These are phyloP conservation scores for Pythium brachiatum DNA, from an alignment of 352 stramenopile species.

Conservation along the genomic window DNA sequence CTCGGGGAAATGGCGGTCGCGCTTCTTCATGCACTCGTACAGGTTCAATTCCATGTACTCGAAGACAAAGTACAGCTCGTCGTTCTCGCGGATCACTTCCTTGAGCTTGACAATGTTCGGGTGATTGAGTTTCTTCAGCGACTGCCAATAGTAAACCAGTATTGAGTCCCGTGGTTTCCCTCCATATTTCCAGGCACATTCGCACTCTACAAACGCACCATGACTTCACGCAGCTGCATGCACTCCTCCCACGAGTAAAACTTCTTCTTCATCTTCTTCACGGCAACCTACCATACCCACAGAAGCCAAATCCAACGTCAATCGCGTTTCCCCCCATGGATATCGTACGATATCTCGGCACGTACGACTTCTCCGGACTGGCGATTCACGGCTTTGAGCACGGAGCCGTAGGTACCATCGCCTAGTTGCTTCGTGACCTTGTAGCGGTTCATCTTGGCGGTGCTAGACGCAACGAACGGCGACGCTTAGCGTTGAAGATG, in stretches of 20 bases:
- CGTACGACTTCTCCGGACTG: constrained; percentile 91
- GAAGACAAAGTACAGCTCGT: constrained; percentile 98
- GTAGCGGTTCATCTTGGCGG: constrained; percentile 86
- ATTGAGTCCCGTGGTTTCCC: neutral
- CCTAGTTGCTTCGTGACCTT: constrained; percentile 95
- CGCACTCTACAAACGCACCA: constrained; percentile 46
- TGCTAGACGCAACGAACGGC: neutral
- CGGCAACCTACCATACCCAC: constrained; percentile 66
- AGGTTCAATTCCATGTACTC: constrained; percentile 99
- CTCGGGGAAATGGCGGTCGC: constrained; percentile 88
- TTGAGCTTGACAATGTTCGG: constrained; percentile 98
- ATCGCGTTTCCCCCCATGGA: neutral
- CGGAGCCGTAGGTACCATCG: constrained; percentile 94
- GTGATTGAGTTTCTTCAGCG: constrained; percentile 94
- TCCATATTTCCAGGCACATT: neutral
- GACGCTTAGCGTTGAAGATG: neutral
- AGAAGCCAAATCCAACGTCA: neutral
- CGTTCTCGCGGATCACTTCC: constrained; percentile 97
- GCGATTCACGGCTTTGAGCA: constrained; percentile 94
- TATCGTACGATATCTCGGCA: neutral
- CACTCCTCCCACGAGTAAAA: constrained; percentile 96
- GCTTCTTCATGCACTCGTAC: constrained; percentile 96
- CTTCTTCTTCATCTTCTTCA: constrained; percentile 99
- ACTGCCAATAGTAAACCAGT: constrained; percentile 36
- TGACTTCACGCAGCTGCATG: constrained; percentile 97